Percentiles rank a stretch among this genome's conserved stretches.
Evolutionary conservation across 192 early-diverging fungal genomes (phyloP).

Genomic region (Gonapodya prolifera): DNA sequence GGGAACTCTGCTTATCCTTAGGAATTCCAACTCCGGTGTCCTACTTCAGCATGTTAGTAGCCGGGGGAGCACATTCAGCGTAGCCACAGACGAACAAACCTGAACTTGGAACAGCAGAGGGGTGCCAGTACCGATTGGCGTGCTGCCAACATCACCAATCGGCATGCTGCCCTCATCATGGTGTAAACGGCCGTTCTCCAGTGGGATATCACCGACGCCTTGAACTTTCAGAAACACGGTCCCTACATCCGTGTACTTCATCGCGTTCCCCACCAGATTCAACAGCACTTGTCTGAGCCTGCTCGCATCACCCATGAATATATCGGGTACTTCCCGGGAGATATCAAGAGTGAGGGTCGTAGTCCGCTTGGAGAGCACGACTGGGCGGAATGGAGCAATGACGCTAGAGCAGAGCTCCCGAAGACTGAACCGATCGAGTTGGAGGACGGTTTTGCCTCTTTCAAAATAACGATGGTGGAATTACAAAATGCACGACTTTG

Average conservation of each 20-base stretch:
- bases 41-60: no score
- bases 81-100: no score
- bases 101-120: no score
- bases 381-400: not conserved
- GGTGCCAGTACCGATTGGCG: no score
- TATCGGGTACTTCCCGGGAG: not conserved
- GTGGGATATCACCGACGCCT: not conserved
- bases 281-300: conserved; percentile 38
- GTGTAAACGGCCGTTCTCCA: no score
- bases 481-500: no score
- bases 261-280: conserved; percentile 33
- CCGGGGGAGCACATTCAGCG: no score
- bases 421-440: not conserved
- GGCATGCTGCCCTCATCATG: no score
- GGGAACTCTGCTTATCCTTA: conserved; percentile 25
- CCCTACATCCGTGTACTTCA: conserved; percentile 38
- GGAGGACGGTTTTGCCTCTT: no score
- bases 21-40: conserved; percentile 57
- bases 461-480: no score
- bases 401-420: not conserved
- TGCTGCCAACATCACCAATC: no score
- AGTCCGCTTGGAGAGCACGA: not conserved
- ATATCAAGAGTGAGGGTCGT: not conserved
- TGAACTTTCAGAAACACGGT: conserved; percentile 10
- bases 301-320: conserved; percentile 29